Conservation (phyloP, 805 yeast species). For the Teunomyces kruisii region DNA sequence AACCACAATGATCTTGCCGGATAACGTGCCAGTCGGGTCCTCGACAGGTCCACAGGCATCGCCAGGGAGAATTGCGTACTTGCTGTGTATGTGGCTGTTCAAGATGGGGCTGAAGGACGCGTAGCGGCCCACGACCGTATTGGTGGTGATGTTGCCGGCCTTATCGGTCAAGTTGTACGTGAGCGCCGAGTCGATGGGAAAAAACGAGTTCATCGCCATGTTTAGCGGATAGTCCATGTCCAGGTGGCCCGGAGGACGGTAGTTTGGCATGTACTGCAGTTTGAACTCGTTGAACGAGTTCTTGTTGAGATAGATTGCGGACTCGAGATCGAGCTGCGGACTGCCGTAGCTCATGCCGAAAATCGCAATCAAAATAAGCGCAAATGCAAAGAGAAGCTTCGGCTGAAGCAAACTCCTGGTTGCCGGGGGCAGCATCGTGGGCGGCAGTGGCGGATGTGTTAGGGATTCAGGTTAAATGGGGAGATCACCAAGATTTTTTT, state of each 20-base stretch:
- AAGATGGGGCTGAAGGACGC: conserved; percentile 43
- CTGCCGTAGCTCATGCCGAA: background rate
- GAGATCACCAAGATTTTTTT: background rate
- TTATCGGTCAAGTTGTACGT: conserved; percentile 24
- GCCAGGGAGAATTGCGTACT: conserved; percentile 15
- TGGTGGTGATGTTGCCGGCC: conserved; percentile 13
- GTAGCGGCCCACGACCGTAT: conserved; percentile 30
- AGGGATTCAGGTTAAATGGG: background rate
- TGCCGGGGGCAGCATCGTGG: background rate
- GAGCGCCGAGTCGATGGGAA: conserved; percentile 41
- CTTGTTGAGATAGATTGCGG: conserved; percentile 15
- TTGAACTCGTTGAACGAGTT: conserved; percentile 24
- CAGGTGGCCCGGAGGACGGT: background rate
- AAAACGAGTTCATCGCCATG: conserved; percentile 37
- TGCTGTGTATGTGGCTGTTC: conserved; percentile 20
- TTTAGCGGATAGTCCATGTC: conserved; percentile 31
- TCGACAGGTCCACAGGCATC: conserved; percentile 2
- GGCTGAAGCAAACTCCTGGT: conserved; percentile 11
- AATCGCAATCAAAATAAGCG: conserved; percentile 11
- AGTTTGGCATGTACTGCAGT: conserved; percentile 10
- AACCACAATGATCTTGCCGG: conserved; percentile 27
- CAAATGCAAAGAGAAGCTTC: conserved; percentile 9
- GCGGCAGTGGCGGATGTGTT: too few species aligned
- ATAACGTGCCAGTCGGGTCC: conserved; percentile 14
- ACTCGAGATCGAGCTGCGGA: conserved; percentile 7